Evolutionary conservation across 2,329 filamentous ascomycete genomes (phyloP).

Genomic region (Claviceps citrina): DNA sequence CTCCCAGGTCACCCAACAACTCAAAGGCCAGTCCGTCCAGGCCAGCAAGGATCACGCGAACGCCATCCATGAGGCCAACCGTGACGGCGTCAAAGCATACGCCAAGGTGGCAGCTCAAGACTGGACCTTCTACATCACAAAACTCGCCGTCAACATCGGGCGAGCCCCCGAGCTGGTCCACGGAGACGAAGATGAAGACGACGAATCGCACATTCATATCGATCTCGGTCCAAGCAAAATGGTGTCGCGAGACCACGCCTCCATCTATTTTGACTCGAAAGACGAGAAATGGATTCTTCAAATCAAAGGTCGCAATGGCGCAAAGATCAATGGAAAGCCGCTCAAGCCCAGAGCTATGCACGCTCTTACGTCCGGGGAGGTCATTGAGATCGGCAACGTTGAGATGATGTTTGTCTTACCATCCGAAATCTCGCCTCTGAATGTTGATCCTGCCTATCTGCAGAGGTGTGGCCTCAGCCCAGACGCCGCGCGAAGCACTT

Average conservation of each 20-base stretch:
- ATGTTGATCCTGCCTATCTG: slow-evolving; percentile 53
- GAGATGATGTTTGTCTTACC: slow-evolving; percentile 99
- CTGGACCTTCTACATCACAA: slow-evolving; percentile 74
- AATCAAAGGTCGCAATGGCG: slow-evolving; percentile 82
- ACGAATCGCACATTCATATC: slow-evolving; percentile 54
- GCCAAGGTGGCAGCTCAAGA: slow-evolving; percentile 69
- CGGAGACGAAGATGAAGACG: slow-evolving; percentile 25
- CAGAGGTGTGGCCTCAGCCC: slow-evolving; percentile 45
- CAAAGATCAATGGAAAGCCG: slow-evolving; percentile 62
- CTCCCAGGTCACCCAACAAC: slow-evolving; percentile 37
- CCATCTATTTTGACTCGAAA: slow-evolving; percentile 56
- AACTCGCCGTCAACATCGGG: slow-evolving; percentile 61
- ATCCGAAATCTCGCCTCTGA: slow-evolving; percentile 47
- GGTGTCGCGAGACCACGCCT: slow-evolving; percentile 61
- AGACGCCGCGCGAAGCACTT: slow-evolving; percentile 15
- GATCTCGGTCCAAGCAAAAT: slow-evolving; percentile 76
- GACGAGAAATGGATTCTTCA: slow-evolving; percentile 65
- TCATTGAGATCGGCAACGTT: slow-evolving; percentile 79
- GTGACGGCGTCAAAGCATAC: slow-evolving; percentile 54
- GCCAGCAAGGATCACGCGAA: slow-evolving; percentile 49
- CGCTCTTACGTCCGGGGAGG: slow-evolving; percentile 66
- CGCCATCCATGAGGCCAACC: slow-evolving; percentile 44
- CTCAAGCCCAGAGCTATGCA: slow-evolving; percentile 52
- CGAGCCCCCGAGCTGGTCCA: slow-evolving; percentile 41
- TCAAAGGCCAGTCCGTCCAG: slow-evolving; percentile 35